These are phyloP conservation scores for Dalechampia spathulata DNA, from an alignment of 441 rosid genomes.

Conservation along the genomic window DNA sequence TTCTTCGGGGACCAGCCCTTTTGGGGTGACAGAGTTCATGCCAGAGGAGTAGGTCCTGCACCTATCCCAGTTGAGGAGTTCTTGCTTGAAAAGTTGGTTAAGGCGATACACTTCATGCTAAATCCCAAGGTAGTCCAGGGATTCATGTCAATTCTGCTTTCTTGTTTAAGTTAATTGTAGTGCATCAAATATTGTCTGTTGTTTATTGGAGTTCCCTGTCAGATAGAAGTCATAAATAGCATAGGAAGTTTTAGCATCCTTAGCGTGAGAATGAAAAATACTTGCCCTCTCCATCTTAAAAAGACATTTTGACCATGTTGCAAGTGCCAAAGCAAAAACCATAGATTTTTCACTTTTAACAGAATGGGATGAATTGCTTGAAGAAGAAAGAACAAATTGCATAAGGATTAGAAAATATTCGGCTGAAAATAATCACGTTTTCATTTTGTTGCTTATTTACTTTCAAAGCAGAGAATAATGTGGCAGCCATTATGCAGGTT, in stretches of 20 bases:
- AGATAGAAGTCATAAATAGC: neutral
- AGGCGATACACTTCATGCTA: conserved; percentile 79
- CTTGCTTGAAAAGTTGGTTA: conserved; percentile 63
- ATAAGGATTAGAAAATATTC: no score
- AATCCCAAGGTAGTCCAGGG: conserved; percentile 54
- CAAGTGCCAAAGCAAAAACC: no score
- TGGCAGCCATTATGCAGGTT: conserved; percentile 37
- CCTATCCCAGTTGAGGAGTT: conserved; percentile 93
- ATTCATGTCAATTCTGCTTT: neutral
- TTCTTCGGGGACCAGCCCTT: conserved; percentile 99
- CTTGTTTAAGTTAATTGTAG: neutral
- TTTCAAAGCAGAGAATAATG: neutral
- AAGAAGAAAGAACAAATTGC: no score
- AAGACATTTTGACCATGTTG: no score
- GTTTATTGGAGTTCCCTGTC: neutral
- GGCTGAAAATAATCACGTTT: no score
- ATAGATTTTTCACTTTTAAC: no score
- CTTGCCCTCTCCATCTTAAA: no score
- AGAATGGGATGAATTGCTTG: no score
- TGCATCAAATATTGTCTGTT: neutral
- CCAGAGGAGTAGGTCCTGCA: conserved; percentile 84
- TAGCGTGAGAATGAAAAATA: no score
- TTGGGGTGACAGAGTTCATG: conserved; percentile 93
- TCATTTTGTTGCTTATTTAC: no score
- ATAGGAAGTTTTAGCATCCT: neutral